A percentile compares a stretch with the other conserved stretches of the same genome.
Conservation (phyloP, 306 rosid species). For the Pachyrhizus erosus region DNA sequence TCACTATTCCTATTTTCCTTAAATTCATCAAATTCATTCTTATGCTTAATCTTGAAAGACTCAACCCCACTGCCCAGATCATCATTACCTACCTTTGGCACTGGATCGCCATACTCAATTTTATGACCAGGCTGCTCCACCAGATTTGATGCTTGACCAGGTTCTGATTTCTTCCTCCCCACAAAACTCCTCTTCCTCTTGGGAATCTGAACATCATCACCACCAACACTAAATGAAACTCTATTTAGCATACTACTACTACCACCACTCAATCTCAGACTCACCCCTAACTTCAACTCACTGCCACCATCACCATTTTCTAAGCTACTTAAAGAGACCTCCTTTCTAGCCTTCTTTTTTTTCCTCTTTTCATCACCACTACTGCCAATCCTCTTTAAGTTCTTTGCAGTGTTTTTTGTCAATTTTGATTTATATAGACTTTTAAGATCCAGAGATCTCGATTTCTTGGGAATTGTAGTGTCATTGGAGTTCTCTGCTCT, state of each 20-base stretch:
- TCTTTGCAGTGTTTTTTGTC: constrained; percentile 45
- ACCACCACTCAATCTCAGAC: constrained; percentile 51
- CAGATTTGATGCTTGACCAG: constrained; percentile 46
- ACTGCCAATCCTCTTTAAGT: constrained; percentile 62
- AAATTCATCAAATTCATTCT: constrained; percentile 46
- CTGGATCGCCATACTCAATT: constrained; percentile 52
- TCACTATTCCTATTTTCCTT: constrained; percentile 57
- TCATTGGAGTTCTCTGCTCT: constrained; percentile 71
- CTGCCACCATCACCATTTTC: constrained; percentile 67
- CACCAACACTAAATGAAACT: constrained; percentile 57
- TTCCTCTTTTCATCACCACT: constrained; percentile 52
- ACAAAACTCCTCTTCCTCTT: constrained; percentile 84
- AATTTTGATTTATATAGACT: constrained; percentile 69
- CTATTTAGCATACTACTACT: constrained; percentile 54
- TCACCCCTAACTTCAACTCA: constrained; percentile 54
- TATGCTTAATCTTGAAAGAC: constrained; percentile 46
- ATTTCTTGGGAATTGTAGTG: constrained; percentile 64
- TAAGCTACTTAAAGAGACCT: constrained; percentile 76
- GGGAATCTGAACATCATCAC: constrained; percentile 66
- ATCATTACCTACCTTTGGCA: constrained; percentile 54
- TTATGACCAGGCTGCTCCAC: constrained; percentile 52
- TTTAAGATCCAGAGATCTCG: constrained; percentile 89
- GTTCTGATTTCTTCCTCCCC: constrained; percentile 69
- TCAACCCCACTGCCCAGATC: constrained; percentile 48
- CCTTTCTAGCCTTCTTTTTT: constrained; percentile 69